phyloP scores from a whole-genome alignment of 805 yeast genomes.

The Saturnispora quitensis region DNA sequence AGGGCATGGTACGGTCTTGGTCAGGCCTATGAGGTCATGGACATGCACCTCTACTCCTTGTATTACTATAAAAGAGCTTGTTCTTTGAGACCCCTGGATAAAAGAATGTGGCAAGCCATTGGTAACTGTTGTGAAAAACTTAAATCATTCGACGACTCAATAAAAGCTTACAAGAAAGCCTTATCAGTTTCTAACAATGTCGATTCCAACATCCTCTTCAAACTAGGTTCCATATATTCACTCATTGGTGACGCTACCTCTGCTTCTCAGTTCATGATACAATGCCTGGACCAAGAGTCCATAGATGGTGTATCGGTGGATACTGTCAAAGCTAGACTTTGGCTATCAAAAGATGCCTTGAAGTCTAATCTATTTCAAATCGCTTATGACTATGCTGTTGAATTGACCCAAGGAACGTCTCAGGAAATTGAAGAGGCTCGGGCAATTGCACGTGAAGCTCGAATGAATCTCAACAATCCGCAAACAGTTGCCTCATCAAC shows the following conservation, averaged over 20 bases:
- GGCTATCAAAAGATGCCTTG: constrained; percentile 72
- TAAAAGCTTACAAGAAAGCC: constrained; percentile 77
- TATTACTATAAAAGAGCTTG: constrained; percentile 91
- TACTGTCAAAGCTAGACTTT: constrained; percentile 69
- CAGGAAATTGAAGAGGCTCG: constrained; percentile 88
- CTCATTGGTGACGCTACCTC: constrained; percentile 41
- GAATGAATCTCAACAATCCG: constrained; percentile 37
- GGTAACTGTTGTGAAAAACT: constrained; percentile 84
- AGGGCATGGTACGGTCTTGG: constrained; percentile 99
- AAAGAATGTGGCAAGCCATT: constrained; percentile 93
- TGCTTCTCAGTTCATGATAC: constrained; percentile 54
- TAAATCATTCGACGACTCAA: constrained; percentile 59
- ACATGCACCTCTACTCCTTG: constrained; percentile 86
- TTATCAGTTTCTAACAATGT: constrained; percentile 40
- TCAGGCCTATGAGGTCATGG: constrained; percentile 93
- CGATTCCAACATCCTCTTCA: constrained; percentile 49
- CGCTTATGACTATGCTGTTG: constrained; percentile 68
- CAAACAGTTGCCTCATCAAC: background rate
- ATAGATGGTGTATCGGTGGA: constrained; percentile 65
- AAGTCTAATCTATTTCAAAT: constrained; percentile 46
- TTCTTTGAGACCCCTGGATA: constrained; percentile 77
- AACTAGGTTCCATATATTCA: constrained; percentile 61
- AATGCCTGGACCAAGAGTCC: constrained; percentile 55
- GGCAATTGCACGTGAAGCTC: constrained; percentile 68
- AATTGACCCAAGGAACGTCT: constrained; percentile 63